Evolutionary conservation across 768 basidiomycete genomes (phyloP), one percentile per base, ranked within the genome.

Genomic region (Russula earlei): DNA sequence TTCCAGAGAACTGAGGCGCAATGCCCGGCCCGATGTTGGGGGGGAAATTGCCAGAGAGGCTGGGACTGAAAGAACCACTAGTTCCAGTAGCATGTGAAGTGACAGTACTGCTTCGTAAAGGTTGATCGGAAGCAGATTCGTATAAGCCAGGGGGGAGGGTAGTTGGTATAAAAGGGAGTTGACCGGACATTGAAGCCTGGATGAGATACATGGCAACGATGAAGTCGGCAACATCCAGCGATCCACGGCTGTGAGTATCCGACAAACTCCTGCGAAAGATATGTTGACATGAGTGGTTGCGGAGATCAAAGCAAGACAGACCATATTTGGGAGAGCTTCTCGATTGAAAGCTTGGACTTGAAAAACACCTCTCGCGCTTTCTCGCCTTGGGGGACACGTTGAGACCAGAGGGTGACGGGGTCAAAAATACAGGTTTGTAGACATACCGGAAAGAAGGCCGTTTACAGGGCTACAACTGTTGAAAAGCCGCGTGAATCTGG

Each of bases 141-240:
- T 93, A 94, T 19, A 95, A 67, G 45, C 83, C 86, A 3, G 87
- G 85, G 20, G 95, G 92, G 17, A 98, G 77, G 2, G 77, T 71
- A 6, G 78, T 69, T 34, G 93, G 93, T 48, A 94, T 77, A 58
- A 77, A 77, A 49, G 83, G 74, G 53, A 91, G 72, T 59, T 85
- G 79, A 53, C 80, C 80, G 51, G 85, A 82, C 93, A 97, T 96
- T 37, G 80, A 73, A n/a, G 81, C 85, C 70, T 97, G 93, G 61
- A 98, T 93, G 67, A 97, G 81, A 69, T 91, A 91, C 93, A 96
- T 94, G 38, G 86, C 96, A 65, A 99, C 82, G 57, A 87, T 85
- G 67, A 99, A 99, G 70, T 99, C 96, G 43, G 85, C 77, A 15
- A 82, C 73, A 68, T 99, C 96, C 57, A 99, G 83, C 12, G 78